These are phyloP conservation scores for Pythium volutum DNA, from an alignment of 352 stramenopile species.

Conservation along the genomic window DNA sequence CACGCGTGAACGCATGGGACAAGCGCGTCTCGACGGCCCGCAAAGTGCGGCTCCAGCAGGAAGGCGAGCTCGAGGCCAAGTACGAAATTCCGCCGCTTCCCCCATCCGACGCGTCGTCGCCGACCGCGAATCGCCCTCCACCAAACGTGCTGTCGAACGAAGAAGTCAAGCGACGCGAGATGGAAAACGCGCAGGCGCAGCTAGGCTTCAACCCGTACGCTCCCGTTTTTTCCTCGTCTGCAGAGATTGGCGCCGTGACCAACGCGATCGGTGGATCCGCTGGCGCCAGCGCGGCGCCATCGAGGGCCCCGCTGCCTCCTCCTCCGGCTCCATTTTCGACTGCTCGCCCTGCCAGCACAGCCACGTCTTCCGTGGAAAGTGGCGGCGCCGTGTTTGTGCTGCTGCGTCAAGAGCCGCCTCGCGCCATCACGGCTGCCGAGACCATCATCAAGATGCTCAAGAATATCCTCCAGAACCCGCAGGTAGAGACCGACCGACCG, in stretches of 20 bases:
- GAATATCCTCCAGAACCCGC: constrained; percentile 60
- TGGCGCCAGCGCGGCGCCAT: not conserved
- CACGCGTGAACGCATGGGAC: constrained; percentile 61
- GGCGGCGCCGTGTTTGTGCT: constrained; percentile 58
- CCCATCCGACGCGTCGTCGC: not conserved
- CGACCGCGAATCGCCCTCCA: constrained; percentile 8
- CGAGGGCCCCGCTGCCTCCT: not conserved
- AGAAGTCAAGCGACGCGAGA: constrained; percentile 58
- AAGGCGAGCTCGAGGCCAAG: constrained; percentile 43
- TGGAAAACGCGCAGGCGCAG: constrained; percentile 49
- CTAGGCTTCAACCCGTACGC: constrained; percentile 76
- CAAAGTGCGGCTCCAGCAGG: constrained; percentile 46
- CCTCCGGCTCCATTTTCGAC: constrained; percentile 4
- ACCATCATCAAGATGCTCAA: constrained; percentile 70
- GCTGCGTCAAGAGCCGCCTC: constrained; percentile 45
- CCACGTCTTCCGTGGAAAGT: constrained; percentile 7
- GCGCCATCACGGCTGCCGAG: constrained; percentile 52
- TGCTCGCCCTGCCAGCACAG: constrained; percentile 12
- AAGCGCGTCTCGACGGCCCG: constrained; percentile 60
- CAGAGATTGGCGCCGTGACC: constrained; percentile 49
- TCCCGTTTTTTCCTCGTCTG: constrained; percentile 62
- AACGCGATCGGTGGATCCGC: constrained; percentile 41
- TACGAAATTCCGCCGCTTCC: constrained; percentile 28
- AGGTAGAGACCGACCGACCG: constrained; percentile 28
- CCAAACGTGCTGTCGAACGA: constrained; percentile 49